Conservation (phyloP, 768 basidiomycete genomes). For the Hydnum rufescens region DNA sequence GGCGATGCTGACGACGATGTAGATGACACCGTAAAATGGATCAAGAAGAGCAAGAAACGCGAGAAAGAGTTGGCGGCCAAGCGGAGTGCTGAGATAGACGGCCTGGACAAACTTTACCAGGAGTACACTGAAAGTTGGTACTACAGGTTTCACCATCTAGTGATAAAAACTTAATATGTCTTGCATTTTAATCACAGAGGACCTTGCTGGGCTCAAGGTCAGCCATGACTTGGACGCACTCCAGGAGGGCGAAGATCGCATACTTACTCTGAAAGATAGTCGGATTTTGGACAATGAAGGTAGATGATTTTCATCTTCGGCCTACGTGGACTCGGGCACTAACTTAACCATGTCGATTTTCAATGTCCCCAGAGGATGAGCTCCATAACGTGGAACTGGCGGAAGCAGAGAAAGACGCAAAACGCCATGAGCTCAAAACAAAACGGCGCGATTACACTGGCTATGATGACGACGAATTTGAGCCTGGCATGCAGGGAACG, state of each 20-base stretch:
- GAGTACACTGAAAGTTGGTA: constrained; percentile 75
- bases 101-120: constrained; percentile 56
- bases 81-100: constrained; percentile 65
- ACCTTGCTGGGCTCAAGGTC: constrained; percentile 87
- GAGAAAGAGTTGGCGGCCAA: constrained; percentile 77
- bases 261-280: constrained; percentile 92
- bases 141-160: background rate
- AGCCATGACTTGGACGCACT: constrained; percentile 84
- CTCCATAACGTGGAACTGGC: constrained; percentile 91
- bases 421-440: constrained; percentile 67
- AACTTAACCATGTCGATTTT: no score
- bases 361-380: constrained; percentile 92
- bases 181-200: constrained; percentile 30
- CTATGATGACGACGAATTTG: constrained; percentile 92
- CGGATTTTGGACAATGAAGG: constrained; percentile 92
- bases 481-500: constrained; percentile 46
- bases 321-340: no score
- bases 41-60: constrained; percentile 77
- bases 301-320: constrained; percentile 18
- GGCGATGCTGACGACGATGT: constrained; percentile 61
- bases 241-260: constrained; percentile 83
- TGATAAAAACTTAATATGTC: background rate
- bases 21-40: constrained; percentile 74
- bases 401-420: constrained; percentile 61
- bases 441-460: constrained; percentile 83